Conservation (phyloP, 2,329 filamentous ascomycete genomes). For the Dichotomopilus funicola region DNA sequence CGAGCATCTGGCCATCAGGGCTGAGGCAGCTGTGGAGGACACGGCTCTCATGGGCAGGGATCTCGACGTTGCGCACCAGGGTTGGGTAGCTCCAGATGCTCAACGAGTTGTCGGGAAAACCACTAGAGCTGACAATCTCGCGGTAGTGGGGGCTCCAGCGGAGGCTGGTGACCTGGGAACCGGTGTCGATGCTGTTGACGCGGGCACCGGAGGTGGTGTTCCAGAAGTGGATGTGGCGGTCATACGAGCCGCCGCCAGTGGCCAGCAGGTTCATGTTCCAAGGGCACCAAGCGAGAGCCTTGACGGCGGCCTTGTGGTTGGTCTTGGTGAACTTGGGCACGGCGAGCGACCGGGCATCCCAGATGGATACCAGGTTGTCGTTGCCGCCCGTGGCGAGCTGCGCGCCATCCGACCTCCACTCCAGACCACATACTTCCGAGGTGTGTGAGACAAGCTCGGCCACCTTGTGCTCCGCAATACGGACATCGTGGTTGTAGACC, state of each 20-base stretch:
- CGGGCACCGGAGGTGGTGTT: constrained; percentile 96
- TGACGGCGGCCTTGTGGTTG: constrained; percentile 98
- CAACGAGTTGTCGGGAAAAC: constrained; percentile 98
- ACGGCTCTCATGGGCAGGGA: constrained; percentile 92
- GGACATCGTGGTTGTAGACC: constrained; percentile 97
- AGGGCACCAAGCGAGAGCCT: constrained; percentile 96
- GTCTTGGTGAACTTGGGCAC: constrained; percentile 99
- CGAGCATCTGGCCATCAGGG: constrained; percentile 96
- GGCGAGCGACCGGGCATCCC: constrained; percentile 88
- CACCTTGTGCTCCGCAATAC: constrained; percentile 94
- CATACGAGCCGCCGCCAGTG: constrained; percentile 91
- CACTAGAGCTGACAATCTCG: constrained; percentile 94
- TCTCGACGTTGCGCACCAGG: constrained; percentile 94
- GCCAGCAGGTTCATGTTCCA: constrained; percentile 98
- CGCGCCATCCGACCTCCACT: constrained; percentile 94
- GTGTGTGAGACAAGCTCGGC: constrained; percentile 96
- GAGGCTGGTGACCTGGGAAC: constrained; percentile 92
- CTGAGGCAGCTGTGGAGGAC: constrained; percentile 95
- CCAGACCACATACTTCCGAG: constrained; percentile 93
- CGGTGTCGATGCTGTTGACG: constrained; percentile 98
- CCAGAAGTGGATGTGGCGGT: constrained; percentile 99
- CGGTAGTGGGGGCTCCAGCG: constrained; percentile 96
- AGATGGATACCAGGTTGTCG: constrained; percentile 98
- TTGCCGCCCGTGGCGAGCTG: constrained; percentile 97
- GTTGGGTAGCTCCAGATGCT: constrained; percentile 99